A percentile compares a stretch with the other conserved stretches of the same genome.
These are phyloP conservation scores for Aureobasidium pullulans DNA, from an alignment of 2,329 filamentous ascomycete genomes.

Conservation along the genomic window DNA sequence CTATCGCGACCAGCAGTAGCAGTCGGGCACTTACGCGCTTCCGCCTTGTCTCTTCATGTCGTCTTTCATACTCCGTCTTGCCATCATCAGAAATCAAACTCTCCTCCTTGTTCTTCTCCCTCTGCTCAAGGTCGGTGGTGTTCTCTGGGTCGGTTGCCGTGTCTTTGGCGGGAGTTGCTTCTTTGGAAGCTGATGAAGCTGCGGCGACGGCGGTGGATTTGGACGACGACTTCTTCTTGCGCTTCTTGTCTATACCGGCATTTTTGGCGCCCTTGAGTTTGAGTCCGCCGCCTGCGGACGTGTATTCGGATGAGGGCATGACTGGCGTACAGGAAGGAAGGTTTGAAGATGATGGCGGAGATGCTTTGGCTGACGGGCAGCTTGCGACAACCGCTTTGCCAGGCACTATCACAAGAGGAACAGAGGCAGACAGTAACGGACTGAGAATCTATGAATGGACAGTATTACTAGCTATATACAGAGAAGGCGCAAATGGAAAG, in stretches of 20 bases:
- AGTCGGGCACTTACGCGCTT: slow-evolving; percentile 58
- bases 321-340: background rate
- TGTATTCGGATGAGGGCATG: slow-evolving; percentile 73
- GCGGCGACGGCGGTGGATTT: slow-evolving; percentile 19
- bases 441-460: background rate
- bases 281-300: slow-evolving; percentile 63
- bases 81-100: slow-evolving; percentile 17
- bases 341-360: background rate
- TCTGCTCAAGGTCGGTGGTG: background rate
- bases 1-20: background rate
- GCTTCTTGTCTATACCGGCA: slow-evolving; percentile 58
- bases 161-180: slow-evolving; percentile 13
- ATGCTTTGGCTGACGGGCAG: background rate
- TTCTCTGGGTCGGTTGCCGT: background rate
- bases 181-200: slow-evolving; percentile 16
- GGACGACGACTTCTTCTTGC: slow-evolving; percentile 43
- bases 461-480: background rate
- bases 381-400: background rate
- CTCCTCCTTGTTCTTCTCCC: slow-evolving; percentile 14
- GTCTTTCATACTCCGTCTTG: slow-evolving; percentile 80
- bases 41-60: slow-evolving; percentile 71
- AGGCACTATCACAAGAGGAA: background rate
- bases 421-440: too few species aligned
- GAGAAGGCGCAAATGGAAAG: background rate
- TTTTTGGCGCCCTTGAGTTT: slow-evolving; percentile 74